Conservation (phyloP, 495 filamentous ascomycete genomes). For the Aspergillus leporis region DNA sequence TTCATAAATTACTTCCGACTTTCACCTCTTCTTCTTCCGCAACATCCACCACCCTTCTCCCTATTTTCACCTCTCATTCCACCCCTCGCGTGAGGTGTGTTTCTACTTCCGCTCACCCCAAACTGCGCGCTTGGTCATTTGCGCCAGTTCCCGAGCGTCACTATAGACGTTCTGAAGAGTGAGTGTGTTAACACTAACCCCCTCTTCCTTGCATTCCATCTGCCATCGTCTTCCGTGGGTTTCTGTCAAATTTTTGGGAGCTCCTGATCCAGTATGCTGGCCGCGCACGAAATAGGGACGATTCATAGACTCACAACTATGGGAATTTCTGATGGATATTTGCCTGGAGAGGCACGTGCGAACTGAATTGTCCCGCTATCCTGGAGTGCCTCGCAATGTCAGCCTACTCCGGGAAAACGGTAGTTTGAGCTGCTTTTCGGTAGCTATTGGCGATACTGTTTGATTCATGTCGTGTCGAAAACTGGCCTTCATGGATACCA, state of each 20-base stretch:
- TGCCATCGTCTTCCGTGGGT: not conserved
- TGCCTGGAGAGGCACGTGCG: not conserved
- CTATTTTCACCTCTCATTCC: not conserved
- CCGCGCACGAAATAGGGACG: not conserved
- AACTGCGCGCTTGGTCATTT: not conserved
- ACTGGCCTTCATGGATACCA: not conserved
- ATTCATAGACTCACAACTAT: not conserved
- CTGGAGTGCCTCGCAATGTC: not conserved
- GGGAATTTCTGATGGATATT: not conserved
- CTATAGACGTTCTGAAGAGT: not conserved
- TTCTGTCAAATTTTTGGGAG: not conserved
- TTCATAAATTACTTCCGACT: conserved; percentile 7
- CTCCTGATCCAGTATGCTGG: not conserved
- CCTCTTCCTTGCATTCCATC: not conserved
- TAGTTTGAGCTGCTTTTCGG: not conserved
- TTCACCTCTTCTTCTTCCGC: conserved; percentile 4
- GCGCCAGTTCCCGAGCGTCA: not conserved
- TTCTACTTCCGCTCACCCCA: not conserved
- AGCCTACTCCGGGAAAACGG: not conserved
- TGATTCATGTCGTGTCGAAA: not conserved
- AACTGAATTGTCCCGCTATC: not conserved
- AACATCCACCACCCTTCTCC: not conserved
- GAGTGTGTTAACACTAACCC: not conserved
- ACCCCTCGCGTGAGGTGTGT: not conserved
- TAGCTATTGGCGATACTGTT: not conserved